Conservation (phyloP, 148 eudicot genomes). For the Pharnaceum exiguum region DNA sequence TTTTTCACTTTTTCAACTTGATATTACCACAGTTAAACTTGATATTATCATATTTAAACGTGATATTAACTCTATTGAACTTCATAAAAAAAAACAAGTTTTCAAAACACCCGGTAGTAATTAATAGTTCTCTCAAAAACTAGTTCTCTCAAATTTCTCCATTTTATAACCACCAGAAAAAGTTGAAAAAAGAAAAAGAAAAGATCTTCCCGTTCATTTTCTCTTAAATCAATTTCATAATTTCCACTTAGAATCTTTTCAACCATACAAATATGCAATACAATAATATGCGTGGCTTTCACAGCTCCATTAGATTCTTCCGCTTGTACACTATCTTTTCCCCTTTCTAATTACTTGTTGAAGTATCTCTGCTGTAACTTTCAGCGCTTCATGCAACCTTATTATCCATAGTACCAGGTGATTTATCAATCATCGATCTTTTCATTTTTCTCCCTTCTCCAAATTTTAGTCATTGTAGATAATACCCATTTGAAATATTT, state of each 20-base stretch:
- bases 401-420: neutral
- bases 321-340: neutral
- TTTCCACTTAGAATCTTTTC: constrained; percentile 9
- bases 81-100: too few species aligned
- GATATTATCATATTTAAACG: too few species aligned
- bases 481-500: too few species aligned
- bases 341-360: neutral
- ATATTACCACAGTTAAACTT: too few species aligned
- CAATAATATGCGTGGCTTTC: constrained; percentile 29
- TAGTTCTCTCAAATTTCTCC: too few species aligned
- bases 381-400: neutral
- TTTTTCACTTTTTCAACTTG: too few species aligned
- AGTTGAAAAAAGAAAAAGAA: neutral
- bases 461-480: too few species aligned
- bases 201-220: constrained; percentile 19
- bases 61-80: too few species aligned
- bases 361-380: constrained; percentile 5
- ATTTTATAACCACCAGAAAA: constrained; percentile 14
- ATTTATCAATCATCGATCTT: too few species aligned
- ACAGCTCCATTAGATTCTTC: constrained; percentile 13
- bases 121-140: too few species aligned
- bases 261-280: constrained; percentile 22
- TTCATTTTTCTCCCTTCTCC: too few species aligned
- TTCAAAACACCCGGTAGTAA: too few species aligned
- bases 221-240: constrained; percentile 10